Conservation (phyloP, 2,329 filamentous ascomycete species). For the Dothistroma septosporum region DNA sequence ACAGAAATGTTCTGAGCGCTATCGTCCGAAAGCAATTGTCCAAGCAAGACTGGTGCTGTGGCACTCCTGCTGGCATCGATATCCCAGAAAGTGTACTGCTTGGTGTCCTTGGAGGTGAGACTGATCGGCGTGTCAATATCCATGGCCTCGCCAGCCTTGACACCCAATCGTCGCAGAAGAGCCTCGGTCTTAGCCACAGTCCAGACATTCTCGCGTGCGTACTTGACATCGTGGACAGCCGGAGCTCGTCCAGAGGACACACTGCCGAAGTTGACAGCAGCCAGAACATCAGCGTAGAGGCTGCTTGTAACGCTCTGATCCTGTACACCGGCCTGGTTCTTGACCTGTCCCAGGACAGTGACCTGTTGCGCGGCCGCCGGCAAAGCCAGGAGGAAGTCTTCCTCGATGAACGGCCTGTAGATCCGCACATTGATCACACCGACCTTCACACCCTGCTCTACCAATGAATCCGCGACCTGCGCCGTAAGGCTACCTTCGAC, state of each 20-base stretch:
- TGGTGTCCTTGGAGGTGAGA: slow-evolving; percentile 49
- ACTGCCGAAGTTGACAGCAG: slow-evolving; percentile 73
- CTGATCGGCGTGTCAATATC: slow-evolving; percentile 37
- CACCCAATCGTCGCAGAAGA: slow-evolving; percentile 46
- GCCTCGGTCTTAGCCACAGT: slow-evolving; percentile 52
- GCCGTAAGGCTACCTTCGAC: slow-evolving; percentile 81
- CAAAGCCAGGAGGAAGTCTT: slow-evolving; percentile 80
- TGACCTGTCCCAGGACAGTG: slow-evolving; percentile 84
- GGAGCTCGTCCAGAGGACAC: slow-evolving; percentile 58
- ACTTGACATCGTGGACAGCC: slow-evolving; percentile 79
- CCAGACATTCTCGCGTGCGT: slow-evolving; percentile 68
- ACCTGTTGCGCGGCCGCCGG: slow-evolving; percentile 71
- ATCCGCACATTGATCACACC: slow-evolving; percentile 88
- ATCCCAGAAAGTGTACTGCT: slow-evolving; percentile 95
- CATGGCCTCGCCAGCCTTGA: slow-evolving; percentile 38
- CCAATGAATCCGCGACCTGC: slow-evolving; percentile 71
- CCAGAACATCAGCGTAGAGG: slow-evolving; percentile 87
- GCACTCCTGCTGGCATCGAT: slow-evolving; percentile 67
- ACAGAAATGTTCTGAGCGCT: slow-evolving; percentile 59
- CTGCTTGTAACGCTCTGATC: slow-evolving; percentile 77
- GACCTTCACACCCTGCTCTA: slow-evolving; percentile 69
- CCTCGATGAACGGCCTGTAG: slow-evolving; percentile 92
- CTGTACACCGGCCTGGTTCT: slow-evolving; percentile 64
- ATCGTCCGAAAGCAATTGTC: slow-evolving; percentile 58
- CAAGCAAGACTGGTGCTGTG: slow-evolving; percentile 59